These are phyloP conservation scores for Pleurotus citrinopileatus DNA, from an alignment of 768 basidiomycete species.

Conservation along the genomic window DNA sequence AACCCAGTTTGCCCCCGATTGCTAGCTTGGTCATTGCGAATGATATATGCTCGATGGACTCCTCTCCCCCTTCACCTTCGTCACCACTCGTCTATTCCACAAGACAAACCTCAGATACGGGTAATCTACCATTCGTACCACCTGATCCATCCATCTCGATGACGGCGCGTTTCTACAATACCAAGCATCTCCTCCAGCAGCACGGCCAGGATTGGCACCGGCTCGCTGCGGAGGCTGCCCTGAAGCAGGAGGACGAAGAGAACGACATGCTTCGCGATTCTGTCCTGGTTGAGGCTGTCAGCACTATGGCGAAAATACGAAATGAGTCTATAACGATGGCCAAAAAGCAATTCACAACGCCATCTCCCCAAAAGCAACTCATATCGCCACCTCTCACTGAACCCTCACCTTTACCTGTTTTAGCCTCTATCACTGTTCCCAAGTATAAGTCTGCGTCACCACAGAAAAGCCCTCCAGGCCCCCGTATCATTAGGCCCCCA, in stretches of 20 bases:
- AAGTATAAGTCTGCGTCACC: too few relatives aligned
- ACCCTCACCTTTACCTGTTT: too few relatives aligned
- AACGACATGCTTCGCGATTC: background rate
- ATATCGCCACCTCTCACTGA: too few relatives aligned
- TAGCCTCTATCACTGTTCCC: too few relatives aligned
- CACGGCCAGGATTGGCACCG: background rate
- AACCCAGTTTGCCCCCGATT: background rate
- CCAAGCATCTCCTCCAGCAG: background rate
- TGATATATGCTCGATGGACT: background rate
- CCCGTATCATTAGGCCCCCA: too few relatives aligned
- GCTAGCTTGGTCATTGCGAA: background rate
- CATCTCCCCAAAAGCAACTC: too few relatives aligned
- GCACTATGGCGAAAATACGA: background rate
- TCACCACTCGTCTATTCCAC: background rate
- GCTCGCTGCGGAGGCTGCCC: background rate
- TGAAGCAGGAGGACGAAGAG: background rate
- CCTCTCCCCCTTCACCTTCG: background rate
- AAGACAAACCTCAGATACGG: background rate
- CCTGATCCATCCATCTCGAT: background rate
- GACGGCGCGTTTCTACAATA: background rate
- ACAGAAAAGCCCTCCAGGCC: too few relatives aligned
- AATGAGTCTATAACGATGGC: background rate
- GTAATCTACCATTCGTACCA: background rate
- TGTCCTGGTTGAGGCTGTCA: background rate
- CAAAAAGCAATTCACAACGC: too few relatives aligned